Base-by-base conservation (phyloP, 2,329 filamentous ascomycete genomes). In the Lecanicillium sp. region DNA sequence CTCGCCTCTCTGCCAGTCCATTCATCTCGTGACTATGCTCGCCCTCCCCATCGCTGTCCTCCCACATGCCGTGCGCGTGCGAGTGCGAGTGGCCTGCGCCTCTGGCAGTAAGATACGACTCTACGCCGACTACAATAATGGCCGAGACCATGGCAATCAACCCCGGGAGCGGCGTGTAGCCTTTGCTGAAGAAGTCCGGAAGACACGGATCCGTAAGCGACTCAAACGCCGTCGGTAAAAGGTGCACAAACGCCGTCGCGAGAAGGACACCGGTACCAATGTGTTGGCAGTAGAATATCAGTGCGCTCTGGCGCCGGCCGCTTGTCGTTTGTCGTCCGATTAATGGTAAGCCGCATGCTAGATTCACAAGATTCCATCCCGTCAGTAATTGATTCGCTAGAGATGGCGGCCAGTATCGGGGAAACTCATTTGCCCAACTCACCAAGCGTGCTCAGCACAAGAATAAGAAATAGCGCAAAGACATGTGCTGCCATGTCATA, bases 261-360 rank as follows among this genome's bases (percentile, higher is more conserved):
- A 92, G 81, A n/a, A 92, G 67, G 15, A 92, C 86, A 43, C 85
- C 85, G 1, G 85, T 92, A 52, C 85, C 83, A 47, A 86, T 83
- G 62, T 87, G 83, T 47, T 83, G 77, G 51, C 78, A 80, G 45
- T 80, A 65, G 55, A 83, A 82, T 45, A 83, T 70, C 49, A 83
- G 69, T 16, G 59, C 68, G 45, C 68, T 70, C 37, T 80, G 78
- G 39, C 73, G 71, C 37, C 67, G 71, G 40, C 78, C 68, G 35
- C 70, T 68, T 28, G 71, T 73, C 28, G 71, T 65, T 46, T 75
- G 71, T 38, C 73, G 71, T 9, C 77, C 80, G 39, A 85, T 60
- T 25, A 85, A 63, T 2, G 81, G 81, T 38, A 85, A 78, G 4
- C 72, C 78, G 54, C 79, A 83, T 20, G 78, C 78, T 74, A 57